These are phyloP conservation scores for Solanum pimpinellifolium DNA, from an alignment of 257 asterid species.

Conservation along the genomic window DNA sequence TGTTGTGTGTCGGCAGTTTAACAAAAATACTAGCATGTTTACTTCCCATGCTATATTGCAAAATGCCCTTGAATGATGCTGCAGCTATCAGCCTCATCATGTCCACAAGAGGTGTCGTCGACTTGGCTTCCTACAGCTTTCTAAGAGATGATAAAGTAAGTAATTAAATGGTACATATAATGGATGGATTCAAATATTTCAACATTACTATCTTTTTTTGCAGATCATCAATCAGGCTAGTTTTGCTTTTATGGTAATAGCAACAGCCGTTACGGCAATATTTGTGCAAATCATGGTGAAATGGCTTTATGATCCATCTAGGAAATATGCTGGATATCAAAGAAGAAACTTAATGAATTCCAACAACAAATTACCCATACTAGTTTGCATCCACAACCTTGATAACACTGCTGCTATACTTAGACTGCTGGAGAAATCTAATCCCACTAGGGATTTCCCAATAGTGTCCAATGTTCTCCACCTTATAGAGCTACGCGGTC, in stretches of 20 bases:
- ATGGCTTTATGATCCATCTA: slow-evolving; percentile 11
- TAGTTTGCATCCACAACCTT: slow-evolving; percentile 8
- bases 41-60: slow-evolving; percentile 3
- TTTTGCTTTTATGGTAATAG: slow-evolving; percentile 3
- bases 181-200: not conserved
- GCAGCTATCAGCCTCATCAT: slow-evolving; percentile 13
- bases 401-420: slow-evolving; percentile 5
- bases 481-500: slow-evolving; percentile 14
- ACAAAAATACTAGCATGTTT: not conserved
- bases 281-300: not conserved
- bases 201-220: not conserved
- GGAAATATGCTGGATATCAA: slow-evolving; percentile 19
- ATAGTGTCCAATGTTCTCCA: slow-evolving; percentile 6
- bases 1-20: not conserved
- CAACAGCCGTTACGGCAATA: not conserved
- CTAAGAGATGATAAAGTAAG: slow-evolving; percentile 8
- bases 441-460: slow-evolving; percentile 8
- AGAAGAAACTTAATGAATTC: slow-evolving; percentile 12
- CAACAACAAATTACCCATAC: slow-evolving; percentile 1
- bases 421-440: slow-evolving; percentile 7
- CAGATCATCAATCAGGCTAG: not conserved
- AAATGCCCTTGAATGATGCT: slow-evolving; percentile 12
- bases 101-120: slow-evolving; percentile 17
- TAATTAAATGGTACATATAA: not conserved
- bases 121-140: slow-evolving; percentile 8